Evolutionary conservation across 2,329 filamentous ascomycete species (phyloP), one percentile per base, ranked within the genome.

Genomic region (Ascosphaera aggregata): DNA sequence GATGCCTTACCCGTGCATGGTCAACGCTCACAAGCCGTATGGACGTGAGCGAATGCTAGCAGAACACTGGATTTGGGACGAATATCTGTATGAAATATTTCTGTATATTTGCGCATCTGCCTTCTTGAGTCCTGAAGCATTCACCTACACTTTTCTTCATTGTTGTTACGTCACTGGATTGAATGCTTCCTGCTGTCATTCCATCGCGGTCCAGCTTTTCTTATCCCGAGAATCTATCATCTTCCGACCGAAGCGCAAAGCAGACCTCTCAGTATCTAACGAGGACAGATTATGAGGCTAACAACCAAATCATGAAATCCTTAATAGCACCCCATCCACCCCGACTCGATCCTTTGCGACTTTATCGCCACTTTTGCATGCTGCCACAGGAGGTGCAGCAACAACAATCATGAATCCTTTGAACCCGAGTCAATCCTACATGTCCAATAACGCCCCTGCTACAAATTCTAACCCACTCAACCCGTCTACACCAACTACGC

Each of bases 361-460:
- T 11, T 27, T 27, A 5, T 27, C 11, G 7, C 22, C 22, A 27
- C 11, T 11, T 11, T 27, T 11, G 7, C 7, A 7, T 35, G 34
- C 34, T 16, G 34, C 7, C 5, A 18, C 34, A 16, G 34, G 7
- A 15, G 5, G 7, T 16, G n/a, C 34, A 16, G 34, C 18, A 16
- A 18, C 34, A 35, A 35, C 34, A 9, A 35, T 15, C 34, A 35
- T 35, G 34, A 35, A 35, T 35, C 34, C 34, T 35, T 18, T 35
- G 9, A 35, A 35, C 16, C 34, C 34, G n/a, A 35, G 16, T 18
- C 34, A 35, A 15, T 16, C 34, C n/a, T 35, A 35, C n/a, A 16
- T 35, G 7, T 7, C 34, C 34, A 35, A 35, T 18, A 35, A 35
- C n/a, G 18, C n/a, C 18, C n/a, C 18, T 9, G 34, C 34, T 9